Base-by-base conservation (phyloP, 1,284 basidiomycete genomes). In the Hemileia vastatrix region DNA sequence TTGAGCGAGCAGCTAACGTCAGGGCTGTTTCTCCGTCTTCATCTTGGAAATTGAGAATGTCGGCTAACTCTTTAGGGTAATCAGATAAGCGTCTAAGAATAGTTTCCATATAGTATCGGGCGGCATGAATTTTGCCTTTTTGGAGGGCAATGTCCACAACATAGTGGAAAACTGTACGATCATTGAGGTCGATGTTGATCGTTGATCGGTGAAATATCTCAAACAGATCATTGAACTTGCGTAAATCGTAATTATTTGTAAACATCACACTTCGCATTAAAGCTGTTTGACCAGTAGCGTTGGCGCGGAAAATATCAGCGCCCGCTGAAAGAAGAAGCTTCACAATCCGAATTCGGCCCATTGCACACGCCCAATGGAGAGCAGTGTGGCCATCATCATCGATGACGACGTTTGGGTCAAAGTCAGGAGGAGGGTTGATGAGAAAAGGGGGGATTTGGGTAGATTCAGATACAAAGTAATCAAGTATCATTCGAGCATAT, bases 181-280 rank as follows among this genome's bases (percentile, higher is more conserved):
- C 96, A 75, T 86, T 88, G 75, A 94, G 88, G 80, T 99, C 95
- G 77, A 99, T 98, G 77, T 99, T 98, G 70, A 99, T 86, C 0
- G 94, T 97, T 21, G 92, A 95, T 15, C 92, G 87, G 74, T 98
- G 94, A 23, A 99, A 79, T 5, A 97, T 83, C 76, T 98, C 94
- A 77, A 96, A 98, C 19, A 99, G 80, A 76, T 98, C 94, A 1
- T 92, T 91, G 72, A 99, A 99, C 77, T 98, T 99, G 71, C 95
- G 89, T 58, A 98, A 86, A 77, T 99, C 95, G 76, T 98, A 98
- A 77, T 98, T 99, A 79, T 99, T 99, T 64, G 91, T 90, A 77
- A 98, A 99, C 95, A 98, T 98, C 72, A 97, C 95, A 68, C 87
- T 88, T 21, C 95, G 88, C 95, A 99, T 99, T 58, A 99, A 80